Conservation (phyloP, 169 alveolate species). For the Plasmodium fragile region DNA sequence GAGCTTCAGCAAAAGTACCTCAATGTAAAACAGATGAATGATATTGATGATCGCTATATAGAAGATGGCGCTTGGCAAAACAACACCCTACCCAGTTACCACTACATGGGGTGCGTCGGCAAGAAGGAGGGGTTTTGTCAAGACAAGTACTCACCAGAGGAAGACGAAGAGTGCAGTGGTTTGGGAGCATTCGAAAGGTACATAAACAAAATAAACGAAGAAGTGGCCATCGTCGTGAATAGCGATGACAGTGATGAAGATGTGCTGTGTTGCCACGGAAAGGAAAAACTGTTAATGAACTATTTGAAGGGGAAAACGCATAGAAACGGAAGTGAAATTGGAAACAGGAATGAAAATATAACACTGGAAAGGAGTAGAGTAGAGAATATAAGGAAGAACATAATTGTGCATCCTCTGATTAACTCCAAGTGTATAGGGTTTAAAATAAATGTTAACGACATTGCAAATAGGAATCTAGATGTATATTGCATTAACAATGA, state of each 20-base stretch:
- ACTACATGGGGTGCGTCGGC: slow-evolving; percentile 2
- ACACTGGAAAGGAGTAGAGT: slow-evolving; percentile 32
- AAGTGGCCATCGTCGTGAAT: slow-evolving; percentile 41
- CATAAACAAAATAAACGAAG: slow-evolving; percentile 40
- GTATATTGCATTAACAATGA: slow-evolving; percentile 57
- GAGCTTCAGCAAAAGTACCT: slow-evolving; percentile 11
- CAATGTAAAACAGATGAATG: slow-evolving; percentile 29
- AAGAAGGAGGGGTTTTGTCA: not conserved
- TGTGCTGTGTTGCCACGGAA: slow-evolving; percentile 18
- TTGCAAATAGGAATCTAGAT: slow-evolving; percentile 53
- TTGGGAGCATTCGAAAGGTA: slow-evolving; percentile 32
- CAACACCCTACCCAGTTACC: not conserved
- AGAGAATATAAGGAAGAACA: slow-evolving; percentile 21
- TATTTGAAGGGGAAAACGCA: slow-evolving; percentile 41
- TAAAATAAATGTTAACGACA: slow-evolving; percentile 47
- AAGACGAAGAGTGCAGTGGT: not conserved
- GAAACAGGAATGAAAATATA: not conserved
- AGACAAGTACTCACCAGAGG: not conserved
- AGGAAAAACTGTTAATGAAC: slow-evolving; percentile 32
- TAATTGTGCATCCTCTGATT: slow-evolving; percentile 61
- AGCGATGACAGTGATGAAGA: slow-evolving; percentile 77
- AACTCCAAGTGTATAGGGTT: slow-evolving; percentile 69
- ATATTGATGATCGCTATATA: slow-evolving; percentile 32
- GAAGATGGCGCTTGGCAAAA: slow-evolving; percentile 39
- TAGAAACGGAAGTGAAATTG: not conserved